Base-by-base conservation (phyloP, 305 asterid species). In the Striga hermonthica region DNA sequence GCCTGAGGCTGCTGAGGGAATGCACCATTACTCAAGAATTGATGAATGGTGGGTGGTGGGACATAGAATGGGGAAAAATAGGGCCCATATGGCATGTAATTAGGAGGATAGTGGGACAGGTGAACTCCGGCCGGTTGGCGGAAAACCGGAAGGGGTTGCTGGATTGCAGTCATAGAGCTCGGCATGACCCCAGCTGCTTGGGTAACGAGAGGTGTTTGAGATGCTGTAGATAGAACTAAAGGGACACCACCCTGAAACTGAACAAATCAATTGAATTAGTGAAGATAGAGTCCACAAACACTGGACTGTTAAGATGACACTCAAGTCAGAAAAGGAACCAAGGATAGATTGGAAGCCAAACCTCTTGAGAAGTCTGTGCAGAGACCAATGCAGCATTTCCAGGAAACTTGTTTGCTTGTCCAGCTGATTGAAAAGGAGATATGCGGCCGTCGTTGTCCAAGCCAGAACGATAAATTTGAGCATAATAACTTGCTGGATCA, bases 1-100 rank as follows among this genome's bases (percentile, higher is more conserved):
- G 88, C 70, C 78, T 81, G 95, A 70, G 97, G 91, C 74, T 85
- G 97, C 86, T 87, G 98, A 44, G 96, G 89, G 79, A 83, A 92
- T 28, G 83, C 82, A 36, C 97, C 90, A 65, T 78, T 89, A 84
- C 85, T 76, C 65, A 87, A 69, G 75, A 81, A 87, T 69, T 84
- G 98, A 81, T 87, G 98, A 69, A 92, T 78, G 54, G 92, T 71
- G 3, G 90, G 88, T 8, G 89, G 96, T 22, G 89, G 95, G 73
- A 84, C 80, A 66, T 81, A 87, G 77, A 75, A 77, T 41, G 97
- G 97, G 58, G 95, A 75, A 70, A 87, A 82, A 78, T 90, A 90
- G 69, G 79, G 98, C 52, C 87, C 85, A 34, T 92, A 90, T 47
- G 96, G 96, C 22, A 85, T 66, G 80, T 80, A 92, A 74, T 79